Evolutionary conservation across 1,284 basidiomycete species (phyloP).

Genomic region (Trichosporon ovoides): DNA sequence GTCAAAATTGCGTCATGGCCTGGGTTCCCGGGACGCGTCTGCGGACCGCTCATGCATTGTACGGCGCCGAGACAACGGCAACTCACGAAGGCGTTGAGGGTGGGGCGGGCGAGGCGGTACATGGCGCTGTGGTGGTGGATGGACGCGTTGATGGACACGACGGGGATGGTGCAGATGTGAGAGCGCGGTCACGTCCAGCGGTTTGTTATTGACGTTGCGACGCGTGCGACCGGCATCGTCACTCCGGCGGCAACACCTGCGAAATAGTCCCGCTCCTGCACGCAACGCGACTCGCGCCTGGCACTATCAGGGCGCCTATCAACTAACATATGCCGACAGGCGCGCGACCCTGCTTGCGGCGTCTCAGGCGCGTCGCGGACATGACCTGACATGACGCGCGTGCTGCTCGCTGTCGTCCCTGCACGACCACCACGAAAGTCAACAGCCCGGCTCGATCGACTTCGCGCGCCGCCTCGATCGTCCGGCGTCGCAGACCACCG

Average conservation of each 20-base stretch:
- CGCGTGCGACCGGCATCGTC: not conserved
- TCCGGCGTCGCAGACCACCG: not conserved
- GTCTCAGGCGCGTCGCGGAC: not conserved
- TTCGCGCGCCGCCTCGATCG: not conserved
- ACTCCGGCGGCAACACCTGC: not conserved
- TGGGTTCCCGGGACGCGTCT: not conserved
- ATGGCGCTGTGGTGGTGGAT: slow-evolving; percentile 10
- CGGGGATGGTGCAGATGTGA: not conserved
- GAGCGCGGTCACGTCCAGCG: not conserved
- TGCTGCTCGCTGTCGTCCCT: not conserved
- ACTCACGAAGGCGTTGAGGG: slow-evolving; percentile 18
- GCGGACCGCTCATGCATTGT: not conserved
- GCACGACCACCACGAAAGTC: not conserved
- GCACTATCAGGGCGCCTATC: no score
- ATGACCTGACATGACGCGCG: not conserved
- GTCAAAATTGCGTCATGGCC: not conserved
- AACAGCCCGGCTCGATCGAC: not conserved
- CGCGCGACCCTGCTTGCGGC: not conserved
- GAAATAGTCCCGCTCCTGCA: no score
- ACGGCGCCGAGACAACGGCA: not conserved
- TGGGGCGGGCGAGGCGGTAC: slow-evolving; percentile 21
- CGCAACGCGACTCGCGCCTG: no score
- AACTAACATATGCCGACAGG: no score
- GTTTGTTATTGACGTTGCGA: not conserved
- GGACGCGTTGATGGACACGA: slow-evolving; percentile 9